Conservation (phyloP, 345 rosid genomes). For the Syzygium grande region DNA sequence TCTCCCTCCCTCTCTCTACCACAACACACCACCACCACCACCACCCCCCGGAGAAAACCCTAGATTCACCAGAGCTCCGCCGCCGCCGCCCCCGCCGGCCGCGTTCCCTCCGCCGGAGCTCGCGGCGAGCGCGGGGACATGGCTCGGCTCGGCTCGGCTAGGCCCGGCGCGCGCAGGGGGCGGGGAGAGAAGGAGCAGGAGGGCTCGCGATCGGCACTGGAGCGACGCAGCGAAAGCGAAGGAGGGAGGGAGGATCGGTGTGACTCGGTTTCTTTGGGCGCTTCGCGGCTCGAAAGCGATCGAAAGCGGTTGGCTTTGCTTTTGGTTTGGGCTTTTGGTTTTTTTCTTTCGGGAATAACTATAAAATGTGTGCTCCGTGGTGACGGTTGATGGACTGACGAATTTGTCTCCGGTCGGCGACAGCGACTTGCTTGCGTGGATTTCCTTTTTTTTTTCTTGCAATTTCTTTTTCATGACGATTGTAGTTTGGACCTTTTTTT, state of each 20-base stretch:
- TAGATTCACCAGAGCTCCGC: neutral
- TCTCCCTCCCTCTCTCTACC: neutral
- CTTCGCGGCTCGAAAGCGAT: neutral
- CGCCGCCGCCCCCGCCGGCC: neutral
- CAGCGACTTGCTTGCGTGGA: neutral
- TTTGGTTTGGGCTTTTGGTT: too few species aligned
- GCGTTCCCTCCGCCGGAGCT: neutral
- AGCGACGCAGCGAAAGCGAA: neutral
- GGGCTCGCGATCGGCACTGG: neutral
- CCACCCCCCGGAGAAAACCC: neutral
- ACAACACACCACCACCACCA: neutral
- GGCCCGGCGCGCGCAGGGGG: neutral
- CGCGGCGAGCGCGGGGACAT: neutral
- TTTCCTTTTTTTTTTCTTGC: too few species aligned
- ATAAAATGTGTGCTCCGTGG: neutral
- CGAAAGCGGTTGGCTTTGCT: too few species aligned
- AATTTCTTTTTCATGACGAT: neutral
- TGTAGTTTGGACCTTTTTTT: neutral
- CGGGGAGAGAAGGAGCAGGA: neutral
- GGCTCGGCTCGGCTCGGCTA: neutral
- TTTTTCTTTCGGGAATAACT: neutral
- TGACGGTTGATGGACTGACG: neutral
- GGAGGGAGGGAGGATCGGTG: neutral
- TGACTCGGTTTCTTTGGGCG: too few species aligned
- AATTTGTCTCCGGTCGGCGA: neutral